These are phyloP conservation scores for Rhodomyrtus tomentosa DNA, from an alignment of 345 rosid species.

Conservation along the genomic window DNA sequence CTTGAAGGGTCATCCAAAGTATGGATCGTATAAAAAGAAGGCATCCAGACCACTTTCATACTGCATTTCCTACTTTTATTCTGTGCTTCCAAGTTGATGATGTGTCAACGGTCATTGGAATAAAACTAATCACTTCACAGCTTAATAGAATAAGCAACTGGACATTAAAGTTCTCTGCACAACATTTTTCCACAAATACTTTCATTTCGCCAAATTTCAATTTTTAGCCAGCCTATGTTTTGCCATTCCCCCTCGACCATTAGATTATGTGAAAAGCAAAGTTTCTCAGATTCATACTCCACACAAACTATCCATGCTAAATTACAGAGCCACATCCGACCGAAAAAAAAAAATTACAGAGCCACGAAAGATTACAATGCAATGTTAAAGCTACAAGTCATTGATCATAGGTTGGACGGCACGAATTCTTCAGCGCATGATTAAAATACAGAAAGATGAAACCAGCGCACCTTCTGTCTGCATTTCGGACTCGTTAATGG, in stretches of 20 bases:
- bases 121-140: background rate
- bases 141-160: background rate
- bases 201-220: background rate
- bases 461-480: conserved; percentile 19
- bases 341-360: background rate
- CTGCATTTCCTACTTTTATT: background rate
- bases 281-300: background rate
- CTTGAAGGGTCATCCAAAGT: background rate
- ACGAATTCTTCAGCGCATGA: background rate
- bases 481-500: conserved; percentile 39
- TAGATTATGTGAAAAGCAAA: background rate
- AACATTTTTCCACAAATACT: background rate
- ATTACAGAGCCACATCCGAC: background rate
- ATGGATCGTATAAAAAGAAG: background rate
- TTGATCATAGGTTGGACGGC: background rate
- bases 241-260: background rate
- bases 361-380: background rate
- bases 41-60: background rate
- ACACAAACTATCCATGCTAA: background rate
- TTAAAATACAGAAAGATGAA: background rate
- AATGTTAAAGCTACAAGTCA: background rate
- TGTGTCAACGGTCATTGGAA: background rate
- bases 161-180: background rate
- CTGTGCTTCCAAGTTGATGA: background rate
- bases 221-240: background rate